Percentiles rank a stretch among this genome's conserved stretches.
phyloP scores from a whole-genome alignment of 768 basidiomycete genomes.

The Leucocoprinus leucothites region DNA sequence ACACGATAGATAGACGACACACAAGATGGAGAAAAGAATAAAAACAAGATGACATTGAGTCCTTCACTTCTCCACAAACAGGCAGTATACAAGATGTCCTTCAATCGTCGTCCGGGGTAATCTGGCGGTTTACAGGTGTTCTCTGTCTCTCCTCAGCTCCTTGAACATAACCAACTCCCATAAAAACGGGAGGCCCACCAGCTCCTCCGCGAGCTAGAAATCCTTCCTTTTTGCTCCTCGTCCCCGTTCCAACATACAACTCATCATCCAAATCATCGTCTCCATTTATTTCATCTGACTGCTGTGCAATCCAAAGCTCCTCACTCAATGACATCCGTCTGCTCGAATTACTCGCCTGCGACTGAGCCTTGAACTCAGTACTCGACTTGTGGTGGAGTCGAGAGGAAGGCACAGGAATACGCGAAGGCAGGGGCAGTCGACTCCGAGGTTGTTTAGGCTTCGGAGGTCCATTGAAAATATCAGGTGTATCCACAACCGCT shows the following conservation, averaged over 20 bases:
- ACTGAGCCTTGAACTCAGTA: neutral
- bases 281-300: slow-evolving; percentile 20
- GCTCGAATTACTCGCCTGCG: slow-evolving; percentile 13
- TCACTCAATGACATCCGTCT: slow-evolving; percentile 62
- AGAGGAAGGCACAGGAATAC: slow-evolving; percentile 13
- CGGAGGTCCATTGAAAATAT: neutral
- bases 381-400: slow-evolving; percentile 5
- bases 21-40: neutral
- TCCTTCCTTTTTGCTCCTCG: slow-evolving; percentile 47
- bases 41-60: neutral
- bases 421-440: slow-evolving; percentile 1
- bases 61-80: neutral
- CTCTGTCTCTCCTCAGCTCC: slow-evolving; percentile 31
- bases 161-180: slow-evolving; percentile 66
- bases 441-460: neutral
- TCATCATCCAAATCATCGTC: slow-evolving; percentile 46
- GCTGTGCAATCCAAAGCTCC: slow-evolving; percentile 52
- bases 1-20: neutral
- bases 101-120: too few species aligned
- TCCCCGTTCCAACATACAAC: slow-evolving; percentile 53
- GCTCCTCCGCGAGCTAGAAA: slow-evolving; percentile 77
- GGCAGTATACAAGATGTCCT: neutral
- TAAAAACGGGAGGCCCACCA: slow-evolving; percentile 66
- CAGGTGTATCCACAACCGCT: neutral
- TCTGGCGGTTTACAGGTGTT: neutral